A percentile compares a stretch with the other conserved stretches of the same genome.
Evolutionary conservation across 352 stramenopile species (phyloP).

Genomic region (Vaucheria bursata): DNA sequence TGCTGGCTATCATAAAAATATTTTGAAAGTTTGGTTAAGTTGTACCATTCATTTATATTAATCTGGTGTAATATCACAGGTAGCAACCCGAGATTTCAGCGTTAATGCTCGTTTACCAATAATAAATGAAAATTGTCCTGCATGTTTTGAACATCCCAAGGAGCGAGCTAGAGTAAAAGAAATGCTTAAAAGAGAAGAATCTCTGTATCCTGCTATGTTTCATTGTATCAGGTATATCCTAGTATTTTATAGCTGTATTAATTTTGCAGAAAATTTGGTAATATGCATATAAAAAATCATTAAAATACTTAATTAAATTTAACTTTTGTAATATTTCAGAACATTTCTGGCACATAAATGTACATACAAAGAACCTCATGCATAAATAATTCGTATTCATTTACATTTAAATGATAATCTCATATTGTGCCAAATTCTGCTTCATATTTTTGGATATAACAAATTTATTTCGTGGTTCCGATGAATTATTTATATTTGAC

Average conservation of each 20-base stretch:
- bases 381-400: not conserved
- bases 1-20: no score
- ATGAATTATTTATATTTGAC: not conserved
- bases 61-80: no score
- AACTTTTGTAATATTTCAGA: not conserved
- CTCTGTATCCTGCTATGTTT: slow-evolving; percentile 48
- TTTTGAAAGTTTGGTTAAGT: no score
- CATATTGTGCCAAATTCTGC: not conserved
- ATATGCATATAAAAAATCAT: no score
- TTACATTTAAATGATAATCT: not conserved
- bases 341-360: not conserved
- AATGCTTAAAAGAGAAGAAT: slow-evolving; percentile 48
- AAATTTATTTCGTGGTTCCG: not conserved
- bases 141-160: slow-evolving; percentile 95
- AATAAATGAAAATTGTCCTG: slow-evolving; percentile 98
- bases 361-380: not conserved
- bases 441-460: not conserved
- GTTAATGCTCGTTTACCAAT: slow-evolving; percentile 74
- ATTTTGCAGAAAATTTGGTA: no score
- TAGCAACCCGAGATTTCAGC: slow-evolving; percentile 54
- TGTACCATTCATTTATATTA: no score
- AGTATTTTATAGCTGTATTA: no score
- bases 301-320: not conserved
- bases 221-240: slow-evolving; percentile 32
- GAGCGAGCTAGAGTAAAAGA: slow-evolving; percentile 89